Percentiles rank a stretch among this genome's conserved stretches.
Evolutionary conservation across 345 rosid species (phyloP).

Genomic region (Eucalyptus sp.): DNA sequence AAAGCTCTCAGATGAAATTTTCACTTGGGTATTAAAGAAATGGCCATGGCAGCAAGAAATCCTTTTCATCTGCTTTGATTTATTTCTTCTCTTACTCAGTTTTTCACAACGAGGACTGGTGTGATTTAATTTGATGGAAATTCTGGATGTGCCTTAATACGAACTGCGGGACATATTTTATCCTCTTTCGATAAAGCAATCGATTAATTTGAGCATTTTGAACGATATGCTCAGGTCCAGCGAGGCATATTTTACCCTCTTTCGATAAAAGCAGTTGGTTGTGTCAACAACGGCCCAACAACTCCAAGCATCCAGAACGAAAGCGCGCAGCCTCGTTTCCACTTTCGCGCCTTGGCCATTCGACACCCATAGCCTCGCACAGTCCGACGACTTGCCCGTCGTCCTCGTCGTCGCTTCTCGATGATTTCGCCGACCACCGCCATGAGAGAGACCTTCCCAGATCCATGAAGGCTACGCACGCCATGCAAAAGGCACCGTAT

Average conservation of each 20-base stretch:
- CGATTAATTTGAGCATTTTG: too few relatives aligned
- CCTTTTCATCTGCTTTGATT: too few relatives aligned
- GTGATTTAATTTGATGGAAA: too few relatives aligned
- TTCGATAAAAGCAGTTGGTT: not conserved
- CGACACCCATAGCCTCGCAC: not conserved
- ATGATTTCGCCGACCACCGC: constrained; percentile 36
- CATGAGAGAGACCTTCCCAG: constrained; percentile 39
- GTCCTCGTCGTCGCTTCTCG: constrained; percentile 10
- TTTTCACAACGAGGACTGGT: too few relatives aligned
- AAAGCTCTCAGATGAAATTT: too few relatives aligned
- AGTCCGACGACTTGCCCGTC: not conserved
- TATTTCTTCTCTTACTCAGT: too few relatives aligned
- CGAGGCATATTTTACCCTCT: not conserved
- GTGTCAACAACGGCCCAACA: too few relatives aligned
- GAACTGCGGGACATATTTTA: too few relatives aligned
- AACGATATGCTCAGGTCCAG: too few relatives aligned
- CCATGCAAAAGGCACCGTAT: constrained; percentile 26
- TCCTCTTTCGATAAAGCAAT: rapidly evolving
- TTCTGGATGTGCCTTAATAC: too few relatives aligned
- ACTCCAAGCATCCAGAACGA: not conserved
- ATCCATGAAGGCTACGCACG: constrained; percentile 39
- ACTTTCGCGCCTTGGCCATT: not conserved
- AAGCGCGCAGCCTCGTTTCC: not conserved
- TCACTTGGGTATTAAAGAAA: too few relatives aligned
- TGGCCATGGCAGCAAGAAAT: too few relatives aligned